Conservation (phyloP, 1,284 basidiomycete genomes). For the Cystobasidium pallidum region DNA sequence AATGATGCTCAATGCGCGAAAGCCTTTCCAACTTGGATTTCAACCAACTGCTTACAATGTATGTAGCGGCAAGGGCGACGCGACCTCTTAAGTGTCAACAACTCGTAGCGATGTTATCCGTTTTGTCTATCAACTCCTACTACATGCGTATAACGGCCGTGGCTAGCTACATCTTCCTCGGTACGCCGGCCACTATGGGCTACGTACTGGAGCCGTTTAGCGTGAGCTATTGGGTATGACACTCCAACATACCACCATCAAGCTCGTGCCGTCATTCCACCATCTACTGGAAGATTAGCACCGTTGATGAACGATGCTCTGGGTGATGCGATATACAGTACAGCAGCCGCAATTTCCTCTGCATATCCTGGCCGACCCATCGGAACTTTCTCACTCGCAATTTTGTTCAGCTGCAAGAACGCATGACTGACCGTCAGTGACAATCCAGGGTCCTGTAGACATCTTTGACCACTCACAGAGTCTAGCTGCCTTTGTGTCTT, state of each 20-base stretch:
- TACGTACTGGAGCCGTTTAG: too few relatives aligned
- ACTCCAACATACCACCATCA: too few relatives aligned
- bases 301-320: slow-evolving; percentile 26
- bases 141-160: too few relatives aligned
- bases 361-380: slow-evolving; percentile 8
- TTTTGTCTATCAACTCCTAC: too few relatives aligned
- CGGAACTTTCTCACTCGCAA: slow-evolving; percentile 8
- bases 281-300: slow-evolving; percentile 20
- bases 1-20: background rate
- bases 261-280: slow-evolving; percentile 3
- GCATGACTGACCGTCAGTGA: background rate
- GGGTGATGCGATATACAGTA: slow-evolving; percentile 10
- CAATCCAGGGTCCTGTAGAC: background rate
- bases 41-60: background rate
- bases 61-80: too few relatives aligned
- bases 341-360: slow-evolving; percentile 23
- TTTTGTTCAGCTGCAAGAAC: slow-evolving; percentile 4
- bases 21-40: background rate
- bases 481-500: slow-evolving; percentile 15
- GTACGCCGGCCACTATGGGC: too few relatives aligned
- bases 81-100: background rate
- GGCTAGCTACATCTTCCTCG: too few relatives aligned
- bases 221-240: too few relatives aligned
- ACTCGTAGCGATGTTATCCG: too few relatives aligned
- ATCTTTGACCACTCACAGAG: background rate